Conservation (phyloP, 345 rosid genomes). For the Gossypium herbaceum region DNA sequence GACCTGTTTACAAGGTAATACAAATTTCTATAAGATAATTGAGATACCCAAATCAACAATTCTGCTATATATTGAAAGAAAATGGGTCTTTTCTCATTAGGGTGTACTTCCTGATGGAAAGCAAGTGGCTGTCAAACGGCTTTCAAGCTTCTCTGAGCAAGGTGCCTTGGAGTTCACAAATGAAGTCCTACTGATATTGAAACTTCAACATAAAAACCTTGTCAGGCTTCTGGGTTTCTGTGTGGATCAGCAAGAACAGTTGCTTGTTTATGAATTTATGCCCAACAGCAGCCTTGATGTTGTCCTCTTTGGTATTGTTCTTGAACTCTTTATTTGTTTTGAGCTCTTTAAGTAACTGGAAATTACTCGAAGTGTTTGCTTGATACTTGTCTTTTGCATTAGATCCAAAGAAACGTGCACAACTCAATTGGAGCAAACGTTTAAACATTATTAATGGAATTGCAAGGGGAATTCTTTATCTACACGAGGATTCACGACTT, state of each 20-base stretch:
- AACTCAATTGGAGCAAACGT: conserved; percentile 37
- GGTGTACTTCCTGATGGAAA: conserved; percentile 44
- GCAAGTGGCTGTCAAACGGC: conserved; percentile 45
- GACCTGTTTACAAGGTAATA: conserved; percentile 36
- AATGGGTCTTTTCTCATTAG: conserved; percentile 21
- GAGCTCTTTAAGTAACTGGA: not conserved
- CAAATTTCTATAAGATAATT: not conserved
- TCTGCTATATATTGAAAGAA: not conserved
- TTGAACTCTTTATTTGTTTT: not conserved
- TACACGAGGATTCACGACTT: conserved; percentile 53
- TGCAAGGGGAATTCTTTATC: conserved; percentile 43
- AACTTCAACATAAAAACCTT: conserved; percentile 53
- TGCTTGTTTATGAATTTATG: conserved; percentile 58
- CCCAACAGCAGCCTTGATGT: conserved; percentile 47
- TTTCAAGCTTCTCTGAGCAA: conserved; percentile 28
- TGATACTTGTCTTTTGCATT: conserved; percentile 6
- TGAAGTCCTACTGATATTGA: conserved; percentile 37
- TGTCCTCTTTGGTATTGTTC: conserved; percentile 37
- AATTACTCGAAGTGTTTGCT: not conserved
- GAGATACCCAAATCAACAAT: not conserved
- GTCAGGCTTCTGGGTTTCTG: conserved; percentile 55
- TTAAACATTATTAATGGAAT: conserved; percentile 35
- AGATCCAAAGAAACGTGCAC: conserved; percentile 31
- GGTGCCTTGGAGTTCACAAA: conserved; percentile 35
- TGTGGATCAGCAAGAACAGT: conserved; percentile 30